A percentile compares a stretch with the other conserved stretches of the same genome.
Evolutionary conservation across 345 rosid genomes (phyloP).

Genomic region (Citrus sinensis): DNA sequence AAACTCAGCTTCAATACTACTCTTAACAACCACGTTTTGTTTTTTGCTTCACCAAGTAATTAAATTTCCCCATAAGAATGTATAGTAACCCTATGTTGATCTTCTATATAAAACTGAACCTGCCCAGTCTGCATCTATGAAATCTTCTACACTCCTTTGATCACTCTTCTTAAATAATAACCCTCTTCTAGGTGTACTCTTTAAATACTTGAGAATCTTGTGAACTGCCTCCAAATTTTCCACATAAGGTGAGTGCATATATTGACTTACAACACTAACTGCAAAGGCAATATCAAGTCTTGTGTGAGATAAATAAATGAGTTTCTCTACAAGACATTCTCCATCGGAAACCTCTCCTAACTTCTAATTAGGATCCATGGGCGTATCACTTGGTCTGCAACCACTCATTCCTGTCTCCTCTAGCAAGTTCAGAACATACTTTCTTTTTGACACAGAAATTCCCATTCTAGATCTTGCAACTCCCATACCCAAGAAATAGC

Average conservation of each 20-base stretch:
- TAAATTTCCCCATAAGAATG: neutral
- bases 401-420: neutral
- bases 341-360: neutral
- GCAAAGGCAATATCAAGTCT: neutral
- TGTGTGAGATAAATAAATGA: neutral
- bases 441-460: too few relatives aligned
- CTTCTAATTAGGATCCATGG: neutral
- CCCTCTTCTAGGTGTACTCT: neutral
- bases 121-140: neutral
- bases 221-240: neutral
- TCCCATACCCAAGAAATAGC: neutral
- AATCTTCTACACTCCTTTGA: rapidly evolving
- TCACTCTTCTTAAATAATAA: neutral
- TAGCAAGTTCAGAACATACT: too few relatives aligned
- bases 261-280: neutral
- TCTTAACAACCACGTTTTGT: too few relatives aligned
- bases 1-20: too few relatives aligned
- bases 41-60: too few relatives aligned
- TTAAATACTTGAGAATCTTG: neutral
- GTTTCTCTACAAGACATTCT: neutral
- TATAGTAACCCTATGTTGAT: neutral
- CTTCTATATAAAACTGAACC: neutral
- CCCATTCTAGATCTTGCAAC: neutral
- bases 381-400: neutral
- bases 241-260: neutral